Percentiles rank a stretch among this genome's conserved stretches.
Conservation (phyloP, 352 stramenopile species). For the Globisporangium recalcitrans region DNA sequence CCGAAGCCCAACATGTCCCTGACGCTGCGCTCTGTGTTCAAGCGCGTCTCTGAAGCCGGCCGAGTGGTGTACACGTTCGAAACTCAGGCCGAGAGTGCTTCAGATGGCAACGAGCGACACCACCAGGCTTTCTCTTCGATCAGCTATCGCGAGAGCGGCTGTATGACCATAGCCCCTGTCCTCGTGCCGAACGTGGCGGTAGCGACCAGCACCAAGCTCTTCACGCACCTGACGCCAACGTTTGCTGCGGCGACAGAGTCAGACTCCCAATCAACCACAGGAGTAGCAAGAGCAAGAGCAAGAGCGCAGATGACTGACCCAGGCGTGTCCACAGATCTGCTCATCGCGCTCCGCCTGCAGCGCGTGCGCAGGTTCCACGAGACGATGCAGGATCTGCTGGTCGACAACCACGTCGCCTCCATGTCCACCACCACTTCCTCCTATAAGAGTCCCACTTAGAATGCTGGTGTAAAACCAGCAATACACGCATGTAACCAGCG, state of each 20-base stretch:
- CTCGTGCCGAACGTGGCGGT: not conserved
- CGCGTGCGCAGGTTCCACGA: slow-evolving; percentile 2
- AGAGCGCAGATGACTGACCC: not conserved
- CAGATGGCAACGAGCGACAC: not conserved
- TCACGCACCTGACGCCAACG: slow-evolving; percentile 2
- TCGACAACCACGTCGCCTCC: not conserved
- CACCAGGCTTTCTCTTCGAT: not conserved
- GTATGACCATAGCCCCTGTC: not conserved
- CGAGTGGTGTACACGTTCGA: slow-evolving; percentile 8
- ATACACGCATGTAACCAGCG: too few relatives aligned
- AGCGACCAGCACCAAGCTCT: slow-evolving; percentile 1
- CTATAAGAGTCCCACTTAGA: not conserved
- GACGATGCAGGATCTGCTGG: slow-evolving; percentile 6
- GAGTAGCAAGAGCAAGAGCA: too few relatives aligned
- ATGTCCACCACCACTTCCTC: not conserved
- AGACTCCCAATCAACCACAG: not conserved
- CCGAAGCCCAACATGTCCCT: not conserved
- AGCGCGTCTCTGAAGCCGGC: not conserved
- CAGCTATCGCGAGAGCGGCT: not conserved
- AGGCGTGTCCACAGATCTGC: slow-evolving; percentile 3
- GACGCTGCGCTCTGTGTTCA: not conserved
- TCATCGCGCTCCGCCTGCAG: slow-evolving; percentile 14
- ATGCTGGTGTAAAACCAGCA: too few relatives aligned
- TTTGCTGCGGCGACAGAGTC: not conserved
- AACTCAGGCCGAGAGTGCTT: not conserved